Conservation (phyloP, 2,329 filamentous ascomycete species). For the Colletotrichum navitas region DNA sequence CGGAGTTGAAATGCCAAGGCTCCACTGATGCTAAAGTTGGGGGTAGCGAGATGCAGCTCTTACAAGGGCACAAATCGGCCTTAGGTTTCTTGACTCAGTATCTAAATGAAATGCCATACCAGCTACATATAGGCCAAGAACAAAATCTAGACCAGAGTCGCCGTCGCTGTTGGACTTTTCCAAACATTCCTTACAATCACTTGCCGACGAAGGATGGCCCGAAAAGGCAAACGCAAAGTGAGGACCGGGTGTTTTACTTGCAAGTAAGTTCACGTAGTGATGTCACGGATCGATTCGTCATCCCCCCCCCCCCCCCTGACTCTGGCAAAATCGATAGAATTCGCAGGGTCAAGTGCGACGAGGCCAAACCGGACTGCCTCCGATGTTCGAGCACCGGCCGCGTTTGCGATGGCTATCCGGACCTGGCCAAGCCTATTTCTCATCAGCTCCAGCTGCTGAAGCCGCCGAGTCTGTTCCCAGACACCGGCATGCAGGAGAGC, state of each 20-base stretch:
- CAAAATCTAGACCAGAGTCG: background rate
- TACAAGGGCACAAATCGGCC: background rate
- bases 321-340: slow-evolving; percentile 53
- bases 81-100: background rate
- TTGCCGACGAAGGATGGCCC: slow-evolving; percentile 28
- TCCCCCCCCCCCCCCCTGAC: background rate
- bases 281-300: too few relatives aligned
- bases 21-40: background rate
- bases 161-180: background rate
- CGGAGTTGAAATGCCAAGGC: background rate
- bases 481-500: slow-evolving; percentile 11
- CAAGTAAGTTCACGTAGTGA: slow-evolving; percentile 58
- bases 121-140: background rate
- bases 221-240: slow-evolving; percentile 59
- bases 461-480: background rate
- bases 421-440: slow-evolving; percentile 46
- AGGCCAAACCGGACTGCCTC: slow-evolving; percentile 64
- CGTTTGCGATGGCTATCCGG: slow-evolving; percentile 66
- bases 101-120: background rate
- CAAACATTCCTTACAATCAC: background rate
- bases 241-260: slow-evolving; percentile 66
- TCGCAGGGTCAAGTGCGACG: slow-evolving; percentile 69
- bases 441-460: slow-evolving; percentile 7
- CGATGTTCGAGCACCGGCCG: slow-evolving; percentile 68
- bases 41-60: background rate